A percentile compares a stretch with the other conserved stretches of the same genome.
Evolutionary conservation across 2,329 filamentous ascomycete species (phyloP).

Genomic region (Trichoderma sp.): DNA sequence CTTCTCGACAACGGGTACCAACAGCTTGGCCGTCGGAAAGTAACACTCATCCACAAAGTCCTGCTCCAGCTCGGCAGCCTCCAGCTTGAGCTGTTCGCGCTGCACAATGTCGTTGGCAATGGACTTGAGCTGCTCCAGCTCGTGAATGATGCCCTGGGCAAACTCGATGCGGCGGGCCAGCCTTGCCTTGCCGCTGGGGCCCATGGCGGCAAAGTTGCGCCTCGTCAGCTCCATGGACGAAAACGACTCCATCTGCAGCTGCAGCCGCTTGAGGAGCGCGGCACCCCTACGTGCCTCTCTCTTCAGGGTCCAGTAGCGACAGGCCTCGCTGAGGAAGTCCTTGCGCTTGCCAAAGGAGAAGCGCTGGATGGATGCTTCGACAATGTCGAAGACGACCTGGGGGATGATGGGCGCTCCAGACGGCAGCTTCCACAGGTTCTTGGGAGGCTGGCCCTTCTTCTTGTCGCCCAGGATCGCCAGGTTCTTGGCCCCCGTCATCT

Average conservation of each 20-base stretch:
- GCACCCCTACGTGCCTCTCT: constrained; percentile 89
- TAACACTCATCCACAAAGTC: constrained; percentile 87
- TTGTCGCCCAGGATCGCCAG: constrained; percentile 74
- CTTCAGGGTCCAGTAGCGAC: constrained; percentile 97
- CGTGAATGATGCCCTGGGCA: constrained; percentile 71
- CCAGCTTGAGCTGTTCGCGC: constrained; percentile 76
- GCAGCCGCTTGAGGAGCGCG: constrained; percentile 86
- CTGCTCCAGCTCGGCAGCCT: constrained; percentile 73
- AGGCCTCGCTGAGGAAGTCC: constrained; percentile 89
- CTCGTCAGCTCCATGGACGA: constrained; percentile 96
- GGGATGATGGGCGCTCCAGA: constrained; percentile 95
- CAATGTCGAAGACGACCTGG: constrained; percentile 80
- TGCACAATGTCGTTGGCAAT: constrained; percentile 72
- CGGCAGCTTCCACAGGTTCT: constrained; percentile 78
- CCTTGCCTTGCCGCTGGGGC: constrained; percentile 75
- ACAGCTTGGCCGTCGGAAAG: constrained; percentile 78
- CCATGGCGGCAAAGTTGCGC: constrained; percentile 95
- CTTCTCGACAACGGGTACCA: constrained; percentile 78
- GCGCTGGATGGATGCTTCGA: constrained; percentile 78
- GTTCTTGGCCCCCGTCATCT: constrained; percentile 81
- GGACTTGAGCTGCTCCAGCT: constrained; percentile 74
- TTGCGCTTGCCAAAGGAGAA: constrained; percentile 83
- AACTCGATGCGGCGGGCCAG: constrained; percentile 86
- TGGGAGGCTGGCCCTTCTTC: constrained; percentile 62
- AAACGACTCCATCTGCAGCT: constrained; percentile 94